Evolutionary conservation across 2,329 filamentous ascomycete species (phyloP).

Genomic region (Hyphodiscus sp.): DNA sequence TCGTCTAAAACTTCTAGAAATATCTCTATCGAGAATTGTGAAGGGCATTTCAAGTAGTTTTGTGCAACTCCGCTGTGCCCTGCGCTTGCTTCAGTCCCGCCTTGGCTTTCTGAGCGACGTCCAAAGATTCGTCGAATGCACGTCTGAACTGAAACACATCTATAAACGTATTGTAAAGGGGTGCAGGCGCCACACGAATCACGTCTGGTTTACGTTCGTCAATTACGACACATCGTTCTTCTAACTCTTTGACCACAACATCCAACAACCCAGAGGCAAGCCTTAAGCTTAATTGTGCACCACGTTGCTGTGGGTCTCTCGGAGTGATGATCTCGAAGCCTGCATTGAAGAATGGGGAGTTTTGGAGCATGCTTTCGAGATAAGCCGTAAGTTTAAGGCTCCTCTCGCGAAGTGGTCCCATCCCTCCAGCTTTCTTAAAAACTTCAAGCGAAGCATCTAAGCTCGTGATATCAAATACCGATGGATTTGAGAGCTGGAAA

Average conservation of each 20-base stretch:
- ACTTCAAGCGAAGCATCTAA: conserved; percentile 63
- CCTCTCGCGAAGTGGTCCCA: conserved; percentile 56
- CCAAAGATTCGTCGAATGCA: conserved; percentile 37
- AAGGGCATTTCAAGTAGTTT: not conserved
- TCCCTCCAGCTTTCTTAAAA: conserved; percentile 58
- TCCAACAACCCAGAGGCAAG: conserved; percentile 56
- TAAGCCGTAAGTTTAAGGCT: conserved; percentile 62
- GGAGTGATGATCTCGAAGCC: conserved; percentile 60
- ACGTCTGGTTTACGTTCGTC: conserved; percentile 85
- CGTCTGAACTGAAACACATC: conserved; percentile 59
- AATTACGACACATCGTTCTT: conserved; percentile 57
- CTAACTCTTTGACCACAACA: conserved; percentile 52
- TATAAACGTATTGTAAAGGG: conserved; percentile 73
- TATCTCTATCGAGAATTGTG: not conserved
- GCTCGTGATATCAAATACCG: conserved; percentile 65
- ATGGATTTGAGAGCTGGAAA: conserved; percentile 72
- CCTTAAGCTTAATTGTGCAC: conserved; percentile 65
- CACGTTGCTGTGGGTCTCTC: conserved; percentile 53
- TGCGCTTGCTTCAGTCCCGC: not conserved
- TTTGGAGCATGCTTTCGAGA: conserved; percentile 53
- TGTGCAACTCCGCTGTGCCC: not conserved
- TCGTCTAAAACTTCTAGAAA: not conserved
- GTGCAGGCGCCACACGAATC: conserved; percentile 74
- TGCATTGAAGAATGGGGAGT: conserved; percentile 27
- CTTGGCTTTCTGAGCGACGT: conserved; percentile 2